Percentiles rank a stretch among this genome's conserved stretches.
Conservation (phyloP, 352 stramenopile species). For the Phytophthora tubulina region DNA sequence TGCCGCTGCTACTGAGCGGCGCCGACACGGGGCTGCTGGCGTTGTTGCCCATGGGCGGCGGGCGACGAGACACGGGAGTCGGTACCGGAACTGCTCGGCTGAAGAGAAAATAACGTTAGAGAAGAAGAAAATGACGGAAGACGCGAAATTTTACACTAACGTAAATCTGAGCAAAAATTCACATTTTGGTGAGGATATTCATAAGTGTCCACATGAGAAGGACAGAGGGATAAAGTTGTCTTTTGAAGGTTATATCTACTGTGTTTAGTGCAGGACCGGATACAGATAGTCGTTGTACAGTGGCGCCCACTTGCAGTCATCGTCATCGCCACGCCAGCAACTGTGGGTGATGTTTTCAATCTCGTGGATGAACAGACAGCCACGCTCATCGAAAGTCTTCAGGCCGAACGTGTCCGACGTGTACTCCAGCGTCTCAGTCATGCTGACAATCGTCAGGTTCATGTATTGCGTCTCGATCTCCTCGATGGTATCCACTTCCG, state of each 20-base stretch:
- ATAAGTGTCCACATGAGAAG: no score
- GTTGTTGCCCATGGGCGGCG: constrained; percentile 41
- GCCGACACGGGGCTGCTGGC: constrained; percentile 31
- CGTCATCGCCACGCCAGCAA: constrained; percentile 43
- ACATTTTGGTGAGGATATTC: no score
- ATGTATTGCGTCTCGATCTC: constrained; percentile 46
- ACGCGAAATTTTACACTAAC: not conserved
- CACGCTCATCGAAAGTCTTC: constrained; percentile 42
- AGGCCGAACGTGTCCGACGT: constrained; percentile 48
- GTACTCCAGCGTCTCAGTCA: constrained; percentile 49
- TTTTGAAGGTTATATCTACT: not conserved
- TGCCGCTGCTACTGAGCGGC: constrained; percentile 34
- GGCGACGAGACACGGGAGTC: no score
- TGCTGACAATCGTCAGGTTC: constrained; percentile 41
- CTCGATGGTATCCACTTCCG: constrained; percentile 37
- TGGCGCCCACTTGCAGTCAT: constrained; percentile 42
- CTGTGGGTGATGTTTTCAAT: constrained; percentile 37
- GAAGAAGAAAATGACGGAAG: constrained; percentile 6
- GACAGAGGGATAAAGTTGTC: no score
- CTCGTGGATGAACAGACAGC: constrained; percentile 38
- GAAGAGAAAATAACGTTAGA: constrained; percentile 10
- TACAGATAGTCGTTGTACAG: constrained; percentile 56
- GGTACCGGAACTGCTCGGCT: not conserved
- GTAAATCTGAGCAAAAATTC: no score
- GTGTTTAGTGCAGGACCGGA: constrained; percentile 22